Evolutionary conservation across 331 rosid genomes (phyloP), one percentile per base, ranked within the genome.

Genomic region (Spiraea crenata): DNA sequence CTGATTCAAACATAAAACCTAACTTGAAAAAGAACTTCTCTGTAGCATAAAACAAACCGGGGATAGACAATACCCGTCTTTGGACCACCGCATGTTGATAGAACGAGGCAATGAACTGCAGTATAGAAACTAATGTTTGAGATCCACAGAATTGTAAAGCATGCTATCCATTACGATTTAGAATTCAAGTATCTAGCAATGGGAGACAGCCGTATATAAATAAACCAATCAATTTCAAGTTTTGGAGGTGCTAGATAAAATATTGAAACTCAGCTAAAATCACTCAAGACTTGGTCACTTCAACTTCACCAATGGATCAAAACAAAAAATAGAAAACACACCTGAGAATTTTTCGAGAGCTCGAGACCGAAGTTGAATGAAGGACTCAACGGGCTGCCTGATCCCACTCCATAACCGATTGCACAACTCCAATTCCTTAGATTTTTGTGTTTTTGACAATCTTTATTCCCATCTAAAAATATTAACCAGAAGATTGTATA

Each of bases 61-160:
- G 54, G 72, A 76, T 7, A 41, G 58, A 44, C 34, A 80, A 51
- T 89, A 91, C 99, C 96, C 86, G 86, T 83, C 97, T 89, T 82
- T 91, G 97, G 87, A 95, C 99, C 79, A 95, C 97, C 82, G 89
- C 83, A 37, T 95, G 98, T 76, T 95, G 99, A 81, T 89, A 95
- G 83, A 95, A 95, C 62, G 99, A 95, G 74, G 99, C 96, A 68
- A 83, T 73, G 85, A 95, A 88, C 99, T 95, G 96, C 90, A 83
- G 50, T 34, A 77, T 68, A 42, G 20, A 70, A 74, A 39, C 44
- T 13, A 17, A 7, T 13, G 16, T 19, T 57, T 78, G 50, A 78
- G 65, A 31, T 25, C 48, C 44, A 19, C 31, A 4, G 39, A 13
- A n/a, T 19, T 60, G 60, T 16, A 44, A 41, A 57, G 5, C 16